These are phyloP conservation scores for Emericellopsis terricola DNA, from an alignment of 495 filamentous ascomycete genomes.

Conservation along the genomic window DNA sequence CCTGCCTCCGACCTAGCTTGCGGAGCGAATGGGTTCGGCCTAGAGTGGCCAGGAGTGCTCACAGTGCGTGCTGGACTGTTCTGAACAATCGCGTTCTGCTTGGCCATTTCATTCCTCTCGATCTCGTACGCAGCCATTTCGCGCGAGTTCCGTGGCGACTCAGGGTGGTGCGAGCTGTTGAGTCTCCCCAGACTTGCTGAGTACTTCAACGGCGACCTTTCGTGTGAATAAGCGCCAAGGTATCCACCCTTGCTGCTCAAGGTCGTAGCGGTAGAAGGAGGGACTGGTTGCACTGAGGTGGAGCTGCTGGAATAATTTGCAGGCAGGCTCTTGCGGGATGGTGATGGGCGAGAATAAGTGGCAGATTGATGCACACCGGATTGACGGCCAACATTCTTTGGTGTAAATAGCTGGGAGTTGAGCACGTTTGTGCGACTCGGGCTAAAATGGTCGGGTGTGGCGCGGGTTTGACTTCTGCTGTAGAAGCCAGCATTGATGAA, in stretches of 20 bases:
- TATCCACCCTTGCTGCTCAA: no score
- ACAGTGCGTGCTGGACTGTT: constrained; percentile 2
- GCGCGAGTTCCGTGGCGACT: constrained; percentile 30
- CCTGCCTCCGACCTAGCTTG: no score
- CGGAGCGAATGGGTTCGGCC: constrained; percentile 1
- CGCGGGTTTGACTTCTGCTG: constrained; percentile 84
- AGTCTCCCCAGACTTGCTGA: constrained; percentile 28
- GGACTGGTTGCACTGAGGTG: not conserved
- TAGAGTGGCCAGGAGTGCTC: not conserved
- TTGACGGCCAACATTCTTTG: constrained; percentile 9
- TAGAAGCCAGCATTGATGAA: constrained; percentile 67
- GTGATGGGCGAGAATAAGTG: constrained; percentile 5
- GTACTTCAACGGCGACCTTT: constrained; percentile 67
- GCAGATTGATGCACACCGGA: constrained; percentile 4
- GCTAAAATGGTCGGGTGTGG: no score
- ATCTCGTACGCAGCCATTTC: constrained; percentile 35
- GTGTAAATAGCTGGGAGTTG: constrained; percentile 15
- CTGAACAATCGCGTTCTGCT: no score
- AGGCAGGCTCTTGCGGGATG: constrained; percentile 3
- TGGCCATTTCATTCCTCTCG: no score
- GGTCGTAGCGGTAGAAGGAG: no score
- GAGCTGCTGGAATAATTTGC: not conserved
- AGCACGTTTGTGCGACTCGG: constrained; percentile 7
- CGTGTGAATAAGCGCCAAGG: constrained; percentile 61
- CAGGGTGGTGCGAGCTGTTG: constrained; percentile 7